Percentiles rank a stretch among this genome's conserved stretches.
Evolutionary conservation across 1,284 basidiomycete genomes (phyloP).

Genomic region (Mycena sp.): DNA sequence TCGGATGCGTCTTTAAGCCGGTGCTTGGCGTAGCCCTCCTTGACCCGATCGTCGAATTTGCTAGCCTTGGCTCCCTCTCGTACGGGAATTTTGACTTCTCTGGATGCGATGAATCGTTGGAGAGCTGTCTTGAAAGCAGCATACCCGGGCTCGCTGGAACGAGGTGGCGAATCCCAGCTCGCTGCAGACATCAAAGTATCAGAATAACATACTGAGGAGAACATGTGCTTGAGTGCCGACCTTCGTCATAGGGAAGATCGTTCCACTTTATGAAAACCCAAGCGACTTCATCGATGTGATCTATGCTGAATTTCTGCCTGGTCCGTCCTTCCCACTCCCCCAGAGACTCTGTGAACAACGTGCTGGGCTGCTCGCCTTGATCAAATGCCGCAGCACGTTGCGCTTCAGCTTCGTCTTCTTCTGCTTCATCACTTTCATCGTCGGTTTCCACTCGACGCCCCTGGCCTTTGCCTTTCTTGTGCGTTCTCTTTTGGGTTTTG

Average conservation of each 20-base stretch:
- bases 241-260: conserved; percentile 89
- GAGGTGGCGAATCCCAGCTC: conserved; percentile 91
- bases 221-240: conserved; percentile 50
- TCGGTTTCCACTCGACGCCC: conserved; percentile 38
- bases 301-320: conserved; percentile 52
- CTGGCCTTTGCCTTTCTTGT: conserved; percentile 37
- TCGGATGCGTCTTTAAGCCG: conserved; percentile 61
- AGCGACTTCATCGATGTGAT: conserved; percentile 69
- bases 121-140: conserved; percentile 75
- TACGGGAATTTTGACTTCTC: conserved; percentile 64
- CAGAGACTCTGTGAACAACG: conserved; percentile 59
- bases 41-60: conserved; percentile 54
- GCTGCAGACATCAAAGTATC: conserved; percentile 53
- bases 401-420: conserved; percentile 43
- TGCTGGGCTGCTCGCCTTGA: conserved; percentile 66
- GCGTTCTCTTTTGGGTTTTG: conserved; percentile 26
- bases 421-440: conserved; percentile 43
- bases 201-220: neutral
- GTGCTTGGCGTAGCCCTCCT: conserved; percentile 55
- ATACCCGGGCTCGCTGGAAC: conserved; percentile 63
- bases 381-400: conserved; percentile 54
- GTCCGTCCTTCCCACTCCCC: conserved; percentile 68
- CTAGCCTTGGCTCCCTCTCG: conserved; percentile 50
- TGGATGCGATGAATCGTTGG: conserved; percentile 68
- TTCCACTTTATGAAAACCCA: conserved; percentile 92